phyloP scores from a whole-genome alignment of 139 green algal species.

The Chloropicon primus region DNA sequence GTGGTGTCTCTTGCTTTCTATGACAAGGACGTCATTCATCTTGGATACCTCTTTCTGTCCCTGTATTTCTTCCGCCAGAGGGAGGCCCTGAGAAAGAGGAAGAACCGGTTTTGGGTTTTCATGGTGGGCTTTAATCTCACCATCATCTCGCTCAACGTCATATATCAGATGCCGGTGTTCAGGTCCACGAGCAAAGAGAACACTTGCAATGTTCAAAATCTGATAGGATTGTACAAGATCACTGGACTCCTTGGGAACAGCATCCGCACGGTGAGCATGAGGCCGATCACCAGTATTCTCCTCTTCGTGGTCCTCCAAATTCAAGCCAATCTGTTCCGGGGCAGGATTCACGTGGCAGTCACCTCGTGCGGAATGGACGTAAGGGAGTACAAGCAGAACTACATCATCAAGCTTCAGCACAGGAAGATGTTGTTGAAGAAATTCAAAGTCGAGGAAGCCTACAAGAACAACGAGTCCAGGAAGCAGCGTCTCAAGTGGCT shows the following conservation, averaged over 20 bases:
- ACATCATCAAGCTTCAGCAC: background rate
- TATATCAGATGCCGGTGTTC: background rate
- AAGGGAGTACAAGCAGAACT: background rate
- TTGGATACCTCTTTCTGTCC: conserved; percentile 54
- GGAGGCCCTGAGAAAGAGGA: conserved; percentile 19
- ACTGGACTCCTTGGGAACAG: background rate
- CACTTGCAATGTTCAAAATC: background rate
- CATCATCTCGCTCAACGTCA: background rate
- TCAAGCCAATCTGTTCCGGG: background rate
- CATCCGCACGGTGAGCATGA: background rate
- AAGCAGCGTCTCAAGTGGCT: background rate
- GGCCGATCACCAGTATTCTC: background rate
- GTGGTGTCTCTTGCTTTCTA: conserved; percentile 40
- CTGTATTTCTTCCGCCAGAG: conserved; percentile 53
- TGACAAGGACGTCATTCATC: conserved; percentile 62
- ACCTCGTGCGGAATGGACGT: background rate
- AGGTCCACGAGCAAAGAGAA: background rate
- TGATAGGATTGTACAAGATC: background rate
- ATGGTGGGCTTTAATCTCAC: background rate
- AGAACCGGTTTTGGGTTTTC: background rate
- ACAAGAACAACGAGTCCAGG: background rate
- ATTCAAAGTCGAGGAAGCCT: background rate
- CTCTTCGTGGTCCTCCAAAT: background rate
- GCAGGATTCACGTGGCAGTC: background rate
- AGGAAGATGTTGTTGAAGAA: background rate